Base-by-base conservation (phyloP, 768 basidiomycete species). In the Melanogaster broomeanus region DNA sequence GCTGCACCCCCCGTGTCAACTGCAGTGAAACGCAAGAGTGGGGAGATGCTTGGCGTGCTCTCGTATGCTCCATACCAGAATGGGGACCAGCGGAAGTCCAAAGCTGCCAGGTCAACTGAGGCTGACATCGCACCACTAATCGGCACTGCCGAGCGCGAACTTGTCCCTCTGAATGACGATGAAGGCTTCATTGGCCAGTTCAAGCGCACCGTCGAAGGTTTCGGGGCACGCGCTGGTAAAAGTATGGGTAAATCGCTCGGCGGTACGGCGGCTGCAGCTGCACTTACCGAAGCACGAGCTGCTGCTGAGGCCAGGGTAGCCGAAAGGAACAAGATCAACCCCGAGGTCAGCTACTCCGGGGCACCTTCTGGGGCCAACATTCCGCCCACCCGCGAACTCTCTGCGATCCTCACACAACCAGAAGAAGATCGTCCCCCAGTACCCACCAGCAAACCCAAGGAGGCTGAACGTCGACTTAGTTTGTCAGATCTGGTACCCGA, bases 231-330 rank as follows among this genome's bases (percentile, higher is more conserved):
- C 4, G 61, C 75, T 40, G 78, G 78, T 27, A 88, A 83, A 61
- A 77, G 78, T 45, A 72, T 76, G 63, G 77, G 79, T 46, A 88
- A 84, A 61, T 87, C 88, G 33, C 62, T 87, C 9, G 84, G 85
- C 44, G 78, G 78, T 11, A 72, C 69, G 38, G 80, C 78, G 4
- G 60, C 63, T 3, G 80, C 75, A 7, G 74, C 62, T 28, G 84
- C 83, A 19, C 76, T 90, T 9, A 87, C 86, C 11, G 84, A 88
- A 68, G 88, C 79, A 13, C 80, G 63, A 64, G 81, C 69, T 71
- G 84, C 53, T 34, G 87, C 88, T 8, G 85, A 90, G 65, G 87
- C 82, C 6, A 77, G 80, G 51, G 75, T 91, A 21, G 86, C 82
- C 2, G 80, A 89, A 63, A 72, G 87, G 51, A 79, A 84, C 61